Percentiles rank a stretch among this genome's conserved stretches.
Evolutionary conservation across 192 early-diverging fungal genomes (phyloP).

Genomic region (Backusella parvicylindrica): DNA sequence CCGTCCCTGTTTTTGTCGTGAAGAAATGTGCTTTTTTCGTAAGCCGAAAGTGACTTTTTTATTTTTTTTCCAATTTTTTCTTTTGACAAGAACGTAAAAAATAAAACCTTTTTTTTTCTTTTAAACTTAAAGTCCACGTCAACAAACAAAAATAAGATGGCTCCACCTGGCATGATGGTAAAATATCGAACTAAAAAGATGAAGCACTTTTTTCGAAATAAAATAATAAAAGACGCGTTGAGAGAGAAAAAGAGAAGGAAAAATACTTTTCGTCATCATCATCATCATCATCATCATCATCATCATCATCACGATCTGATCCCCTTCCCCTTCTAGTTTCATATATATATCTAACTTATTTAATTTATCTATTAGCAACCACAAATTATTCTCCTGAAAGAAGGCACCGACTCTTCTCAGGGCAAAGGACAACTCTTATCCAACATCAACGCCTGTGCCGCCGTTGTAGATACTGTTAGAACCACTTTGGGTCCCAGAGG

Average conservation of each 20-base stretch:
- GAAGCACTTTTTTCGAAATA: background rate
- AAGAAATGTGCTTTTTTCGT: background rate
- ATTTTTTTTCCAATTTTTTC: too few relatives aligned
- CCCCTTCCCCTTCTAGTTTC: background rate
- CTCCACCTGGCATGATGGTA: background rate
- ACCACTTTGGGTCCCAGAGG: conserved; percentile 97
- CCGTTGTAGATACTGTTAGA: conserved; percentile 92
- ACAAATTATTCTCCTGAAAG: conserved; percentile 98
- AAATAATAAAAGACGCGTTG: background rate
- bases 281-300: background rate
- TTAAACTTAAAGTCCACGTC: background rate
- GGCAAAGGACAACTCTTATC: conserved; percentile 96
- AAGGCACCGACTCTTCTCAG: conserved; percentile 98
- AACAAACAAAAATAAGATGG: background rate
- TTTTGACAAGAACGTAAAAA: background rate
- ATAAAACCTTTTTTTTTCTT: background rate
- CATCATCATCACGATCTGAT: background rate
- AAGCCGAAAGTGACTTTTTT: background rate
- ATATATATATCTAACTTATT: background rate
- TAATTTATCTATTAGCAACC: conserved; percentile 66
- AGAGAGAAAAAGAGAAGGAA: background rate
- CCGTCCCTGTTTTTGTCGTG: background rate
- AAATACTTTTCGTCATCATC: background rate
- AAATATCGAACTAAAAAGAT: background rate
- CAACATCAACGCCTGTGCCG: conserved; percentile 95